These are phyloP conservation scores for Marasmius oreades DNA, from an alignment of 1,284 basidiomycete species.

Conservation along the genomic window DNA sequence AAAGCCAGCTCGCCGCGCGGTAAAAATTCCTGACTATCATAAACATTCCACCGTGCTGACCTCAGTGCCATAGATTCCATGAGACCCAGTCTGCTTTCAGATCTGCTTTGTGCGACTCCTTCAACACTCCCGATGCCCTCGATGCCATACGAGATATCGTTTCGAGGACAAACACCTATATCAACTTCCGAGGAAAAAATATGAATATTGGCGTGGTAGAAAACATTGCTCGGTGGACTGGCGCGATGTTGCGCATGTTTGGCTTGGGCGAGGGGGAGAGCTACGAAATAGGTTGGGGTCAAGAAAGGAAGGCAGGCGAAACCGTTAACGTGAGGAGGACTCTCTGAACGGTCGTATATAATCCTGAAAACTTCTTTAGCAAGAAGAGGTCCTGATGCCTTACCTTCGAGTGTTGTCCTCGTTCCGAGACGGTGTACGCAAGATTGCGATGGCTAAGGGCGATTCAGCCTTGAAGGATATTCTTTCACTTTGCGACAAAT, in stretches of 20 bases:
- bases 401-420: slow-evolving; percentile 84
- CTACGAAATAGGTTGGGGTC: slow-evolving; percentile 71
- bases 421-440: slow-evolving; percentile 90
- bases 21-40: slow-evolving; percentile 28
- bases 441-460: slow-evolving; percentile 73
- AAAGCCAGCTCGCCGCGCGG: slow-evolving; percentile 64
- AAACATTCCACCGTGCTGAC: slow-evolving; percentile 1
- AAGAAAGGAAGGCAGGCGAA: slow-evolving; percentile 41
- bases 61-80: slow-evolving; percentile 52
- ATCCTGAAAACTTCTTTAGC: slow-evolving; percentile 40
- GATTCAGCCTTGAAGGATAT: slow-evolving; percentile 74
- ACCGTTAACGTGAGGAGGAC: slow-evolving; percentile 51
- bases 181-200: slow-evolving; percentile 57
- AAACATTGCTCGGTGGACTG: slow-evolving; percentile 81
- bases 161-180: slow-evolving; percentile 88
- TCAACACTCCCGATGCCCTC: slow-evolving; percentile 91
- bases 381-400: slow-evolving; percentile 86
- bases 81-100: slow-evolving; percentile 81
- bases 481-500: slow-evolving; percentile 79
- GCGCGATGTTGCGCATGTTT: slow-evolving; percentile 91
- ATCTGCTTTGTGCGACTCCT: slow-evolving; percentile 92
- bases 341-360: too few species aligned
- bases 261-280: slow-evolving; percentile 84
- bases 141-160: slow-evolving; percentile 80
- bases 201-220: slow-evolving; percentile 73